Base-by-base conservation (phyloP, 768 basidiomycete species). In the Epithele typhae region DNA sequence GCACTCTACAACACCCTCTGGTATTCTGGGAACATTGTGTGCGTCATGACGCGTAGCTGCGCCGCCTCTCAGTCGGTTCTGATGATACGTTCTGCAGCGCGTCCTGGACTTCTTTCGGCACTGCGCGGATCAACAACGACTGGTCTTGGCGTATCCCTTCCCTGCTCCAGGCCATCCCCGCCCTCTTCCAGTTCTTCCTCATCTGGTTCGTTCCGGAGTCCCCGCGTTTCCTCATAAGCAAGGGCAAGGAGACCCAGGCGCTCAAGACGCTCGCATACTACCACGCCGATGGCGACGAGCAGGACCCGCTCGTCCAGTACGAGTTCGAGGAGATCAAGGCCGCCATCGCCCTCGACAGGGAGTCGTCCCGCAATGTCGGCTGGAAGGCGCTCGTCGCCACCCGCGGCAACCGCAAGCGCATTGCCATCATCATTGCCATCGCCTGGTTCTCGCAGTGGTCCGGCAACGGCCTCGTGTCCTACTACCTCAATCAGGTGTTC, bases 401-500 rank as follows among this genome's bases (percentile, higher is more conserved):
- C 37, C 64, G 73, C 23, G 89, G 87, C 42, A 92, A 92, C 74
- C 70, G 78, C 53, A 81, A 72, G 64, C 86, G 90, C 48, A 75
- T 91, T 75, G 67, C 76, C 45, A 84, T 90, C 63, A 84, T 91
- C 63, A 61, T 86, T 52, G 83, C 82, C 38, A 69, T 90, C 45
- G 86, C 84, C 38, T 85, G 85, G 75, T 88, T 90, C 75, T 88
- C 86, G 2, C 84, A 87, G 57, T 89, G 86, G 87, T 88, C 84
- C 9, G 87, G 86, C 12, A 89, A 89, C 57, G 87, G 87, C 59
- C 82, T 91, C 44, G 82, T 87, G 41, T 87, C 84, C 6, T 89
- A 84, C 73, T 91, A 91, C 71, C 78, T 91, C 58, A 82, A 73
- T 68, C 73, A 77, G 63, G 82, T 91, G 42, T 80, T 92, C 64